phyloP scores from a whole-genome alignment of 2,329 filamentous ascomycete genomes.

The Claviceps maximensis region DNA sequence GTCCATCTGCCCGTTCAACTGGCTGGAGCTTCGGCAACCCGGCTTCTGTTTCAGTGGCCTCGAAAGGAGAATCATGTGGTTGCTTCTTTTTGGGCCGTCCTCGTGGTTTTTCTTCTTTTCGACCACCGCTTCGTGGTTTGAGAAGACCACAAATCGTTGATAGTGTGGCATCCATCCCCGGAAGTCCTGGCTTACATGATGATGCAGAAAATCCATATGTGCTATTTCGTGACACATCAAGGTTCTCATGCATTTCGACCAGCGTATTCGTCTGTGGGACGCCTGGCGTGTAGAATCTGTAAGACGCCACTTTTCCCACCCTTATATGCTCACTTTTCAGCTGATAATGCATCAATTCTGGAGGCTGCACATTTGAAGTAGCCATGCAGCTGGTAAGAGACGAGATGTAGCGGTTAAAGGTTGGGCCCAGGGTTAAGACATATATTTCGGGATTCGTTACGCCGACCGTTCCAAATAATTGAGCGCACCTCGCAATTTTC shows the following conservation, averaged over 20 bases:
- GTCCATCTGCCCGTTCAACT: not conserved
- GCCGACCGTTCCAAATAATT: conserved; percentile 15
- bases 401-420: conserved; percentile 25
- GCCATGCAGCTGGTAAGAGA: conserved; percentile 24
- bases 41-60: not conserved
- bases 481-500: conserved; percentile 18
- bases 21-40: not conserved
- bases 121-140: not conserved
- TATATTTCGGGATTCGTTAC: conserved; percentile 25
- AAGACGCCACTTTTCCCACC: conserved; percentile 24
- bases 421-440: conserved; percentile 21
- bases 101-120: not conserved
- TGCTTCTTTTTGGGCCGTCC: conserved; percentile 1
- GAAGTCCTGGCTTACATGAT: not conserved
- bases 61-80: not conserved
- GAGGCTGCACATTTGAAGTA: conserved; percentile 18
- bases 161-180: not conserved
- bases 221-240: conserved; percentile 1
- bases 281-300: conserved; percentile 16
- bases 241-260: not conserved
- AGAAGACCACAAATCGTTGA: not conserved
- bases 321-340: conserved; percentile 23
- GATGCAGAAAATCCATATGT: conserved; percentile 6
- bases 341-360: conserved; percentile 20
- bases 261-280: not conserved